Evolutionary conservation across 192 early-diverging fungal genomes (phyloP), one percentile per base, ranked within the genome.

Genomic region (Entophlyctis helioformis): DNA sequence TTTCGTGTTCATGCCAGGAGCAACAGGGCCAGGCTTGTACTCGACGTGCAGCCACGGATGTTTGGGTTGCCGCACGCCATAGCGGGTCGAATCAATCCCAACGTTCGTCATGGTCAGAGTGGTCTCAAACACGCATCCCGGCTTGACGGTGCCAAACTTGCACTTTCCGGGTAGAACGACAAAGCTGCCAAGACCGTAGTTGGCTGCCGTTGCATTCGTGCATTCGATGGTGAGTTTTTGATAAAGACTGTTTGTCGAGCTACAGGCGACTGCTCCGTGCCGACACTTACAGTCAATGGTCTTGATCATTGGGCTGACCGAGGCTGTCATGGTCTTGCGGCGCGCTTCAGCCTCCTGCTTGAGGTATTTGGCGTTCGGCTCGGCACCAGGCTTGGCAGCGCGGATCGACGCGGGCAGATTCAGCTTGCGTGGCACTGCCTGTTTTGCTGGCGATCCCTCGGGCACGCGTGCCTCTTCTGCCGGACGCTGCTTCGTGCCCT

Each of bases 11-110:
- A 66, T 60, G 4, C 63, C 63, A n/a, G 63, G 63, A 2, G 63
- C 63, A 3, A 64, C 62, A 37, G 63, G 54, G 31, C 63, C 63
- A 19, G 36, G 53, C 44, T 53, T 66, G 41, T 48, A 66, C 16
- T 31, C 32, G 2, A 52, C 45, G 25, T 19, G 20, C 0, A 66
- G 20, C 3, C 35, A 31, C n/a, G 25, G 23, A 25, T 44, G 37
- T 32, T 36, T 16, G 21, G 44, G 43, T 19, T 46, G 42, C 21
- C 42, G 50, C 5, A 66, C 33, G 12, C 37, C 44, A 44, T 62
- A 60, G 26, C 63, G 29, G 1, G 54, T 32, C 2, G 59, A 53
- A 36, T 54, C 38, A 26, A 57, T 46, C 1, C 63, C 63, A 24
- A 57, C 42, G 35, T 66, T 66, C 0, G 56, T 53, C 9, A 66